Conservation (phyloP, 2,329 filamentous ascomycete genomes). For the Calonectria hawksworthii region DNA sequence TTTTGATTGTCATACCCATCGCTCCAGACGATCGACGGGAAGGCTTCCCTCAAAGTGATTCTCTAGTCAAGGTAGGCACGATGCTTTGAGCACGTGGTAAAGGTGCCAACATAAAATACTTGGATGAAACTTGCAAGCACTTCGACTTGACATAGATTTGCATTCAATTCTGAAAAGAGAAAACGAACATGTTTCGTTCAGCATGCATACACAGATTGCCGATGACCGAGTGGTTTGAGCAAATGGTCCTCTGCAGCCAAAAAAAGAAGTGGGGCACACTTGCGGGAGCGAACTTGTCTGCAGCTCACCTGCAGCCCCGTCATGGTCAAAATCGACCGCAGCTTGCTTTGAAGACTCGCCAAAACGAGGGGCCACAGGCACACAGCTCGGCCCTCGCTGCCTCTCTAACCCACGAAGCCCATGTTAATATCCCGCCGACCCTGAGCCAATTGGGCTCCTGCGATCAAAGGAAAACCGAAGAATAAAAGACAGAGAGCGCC, state of each 20-base stretch:
- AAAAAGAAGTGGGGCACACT: background rate
- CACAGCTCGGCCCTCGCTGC: background rate
- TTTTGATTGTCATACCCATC: too few relatives aligned
- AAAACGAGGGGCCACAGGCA: background rate
- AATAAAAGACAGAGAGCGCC: background rate
- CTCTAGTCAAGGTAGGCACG: too few relatives aligned
- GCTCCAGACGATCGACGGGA: too few relatives aligned
- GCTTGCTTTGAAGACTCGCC: background rate
- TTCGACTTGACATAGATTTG: too few relatives aligned
- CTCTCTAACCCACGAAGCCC: background rate
- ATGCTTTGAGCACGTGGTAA: too few relatives aligned
- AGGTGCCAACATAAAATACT: too few relatives aligned
- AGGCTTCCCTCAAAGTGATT: too few relatives aligned
- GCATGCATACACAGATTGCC: background rate
- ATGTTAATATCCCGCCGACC: background rate
- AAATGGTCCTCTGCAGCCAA: background rate
- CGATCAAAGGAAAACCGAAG: background rate
- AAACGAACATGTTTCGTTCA: background rate
- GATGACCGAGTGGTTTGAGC: background rate
- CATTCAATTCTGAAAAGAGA: too few relatives aligned
- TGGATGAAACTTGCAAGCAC: too few relatives aligned
- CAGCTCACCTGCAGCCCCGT: background rate
- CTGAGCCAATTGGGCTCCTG: conserved; percentile 2
- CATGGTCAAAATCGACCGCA: background rate
- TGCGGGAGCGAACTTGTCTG: background rate